phyloP scores from a whole-genome alignment of 2,329 filamentous ascomycete genomes.

The Plenodomus tracheiphilus region DNA sequence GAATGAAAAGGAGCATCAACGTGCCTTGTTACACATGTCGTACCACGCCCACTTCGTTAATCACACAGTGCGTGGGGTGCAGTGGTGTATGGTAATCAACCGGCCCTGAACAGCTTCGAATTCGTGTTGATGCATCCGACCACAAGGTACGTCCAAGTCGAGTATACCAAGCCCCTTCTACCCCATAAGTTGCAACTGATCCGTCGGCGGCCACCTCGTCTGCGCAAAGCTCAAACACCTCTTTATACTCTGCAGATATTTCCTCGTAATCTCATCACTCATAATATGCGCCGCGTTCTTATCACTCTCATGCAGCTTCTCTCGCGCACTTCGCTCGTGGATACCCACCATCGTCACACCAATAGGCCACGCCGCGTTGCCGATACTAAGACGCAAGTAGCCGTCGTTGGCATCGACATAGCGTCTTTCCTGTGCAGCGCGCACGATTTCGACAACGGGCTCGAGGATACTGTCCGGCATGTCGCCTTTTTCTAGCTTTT shows the following conservation, averaged over 20 bases:
- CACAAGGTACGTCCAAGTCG: too few species aligned
- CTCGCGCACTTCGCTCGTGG: conserved; percentile 91
- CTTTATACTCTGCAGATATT: conserved; percentile 98
- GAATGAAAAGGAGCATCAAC: too few species aligned
- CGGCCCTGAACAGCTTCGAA: too few species aligned
- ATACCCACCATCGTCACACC: conserved; percentile 99
- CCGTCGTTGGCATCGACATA: conserved; percentile 98
- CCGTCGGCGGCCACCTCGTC: conserved; percentile 91
- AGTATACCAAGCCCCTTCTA: too few species aligned
- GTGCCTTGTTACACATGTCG: too few species aligned
- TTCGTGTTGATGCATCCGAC: too few species aligned
- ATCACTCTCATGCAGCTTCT: conserved; percentile 84
- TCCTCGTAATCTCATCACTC: conserved; percentile 93
- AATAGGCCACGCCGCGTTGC: conserved; percentile 97
- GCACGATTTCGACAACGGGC: conserved; percentile 88
- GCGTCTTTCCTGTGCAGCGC: conserved; percentile 82
- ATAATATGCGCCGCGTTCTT: conserved; percentile 89
- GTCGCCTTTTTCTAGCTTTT: conserved; percentile 80
- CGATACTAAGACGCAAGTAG: conserved; percentile 89
- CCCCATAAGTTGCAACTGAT: conserved; percentile 93
- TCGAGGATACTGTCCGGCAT: conserved; percentile 77
- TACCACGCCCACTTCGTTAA: too few species aligned
- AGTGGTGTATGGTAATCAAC: too few species aligned
- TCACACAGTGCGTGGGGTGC: too few species aligned
- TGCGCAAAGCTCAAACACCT: conserved; percentile 94